Base-by-base conservation (phyloP, 495 filamentous ascomycete genomes). In the Penicillium chermesinum region DNA sequence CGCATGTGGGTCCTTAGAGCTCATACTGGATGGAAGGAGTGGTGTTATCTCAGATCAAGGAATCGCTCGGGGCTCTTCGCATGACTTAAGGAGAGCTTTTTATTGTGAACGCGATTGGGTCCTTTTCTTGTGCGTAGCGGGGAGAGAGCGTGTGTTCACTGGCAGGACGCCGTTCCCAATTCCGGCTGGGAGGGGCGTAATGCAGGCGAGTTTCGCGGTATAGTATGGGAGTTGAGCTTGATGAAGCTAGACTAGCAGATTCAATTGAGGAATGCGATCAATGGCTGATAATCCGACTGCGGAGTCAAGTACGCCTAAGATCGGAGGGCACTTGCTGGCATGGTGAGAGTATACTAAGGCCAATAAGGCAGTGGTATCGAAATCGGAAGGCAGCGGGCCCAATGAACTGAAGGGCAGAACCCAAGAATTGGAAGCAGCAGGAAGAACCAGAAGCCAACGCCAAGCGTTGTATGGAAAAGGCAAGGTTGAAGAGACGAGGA, bases 231-330 rank as follows among this genome's bases (percentile, higher is more conserved):
- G 8, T 2, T 19, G n/a, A 12, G n/a, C 12, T 25, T 4, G 32
- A 45, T n/a, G 14, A 21, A 8, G 36, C 10, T 30, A 12, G 27
- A 9, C 10, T 10, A 33, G 15, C 22, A 16, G 12, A 35, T 16
- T 52, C 22, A 18, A 27, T 44, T 4, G 41, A 38, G 10, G 13
- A 43, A 42, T 25, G 48, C 22, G 54, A 54, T 47, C 45, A 46
- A 54, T 38, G 45, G 17, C 17, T 32, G 10, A 16, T 40, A 25
- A 54, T 51, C 38, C 21, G 50, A 41, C 46, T 17, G 32, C 43
- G 46, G 41, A 57, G 41, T 44, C 49, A 27, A 52, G 46, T 43
- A 32, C 38, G 47, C 38, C 46, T 40, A 45, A 18, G n/a, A 30
- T 54, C 38, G 41, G 34, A 47, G 22, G 20, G 42, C 18, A 15